Evolutionary conservation across 2,329 filamentous ascomycete genomes (phyloP).

Genomic region (Aspergillus proliferans): DNA sequence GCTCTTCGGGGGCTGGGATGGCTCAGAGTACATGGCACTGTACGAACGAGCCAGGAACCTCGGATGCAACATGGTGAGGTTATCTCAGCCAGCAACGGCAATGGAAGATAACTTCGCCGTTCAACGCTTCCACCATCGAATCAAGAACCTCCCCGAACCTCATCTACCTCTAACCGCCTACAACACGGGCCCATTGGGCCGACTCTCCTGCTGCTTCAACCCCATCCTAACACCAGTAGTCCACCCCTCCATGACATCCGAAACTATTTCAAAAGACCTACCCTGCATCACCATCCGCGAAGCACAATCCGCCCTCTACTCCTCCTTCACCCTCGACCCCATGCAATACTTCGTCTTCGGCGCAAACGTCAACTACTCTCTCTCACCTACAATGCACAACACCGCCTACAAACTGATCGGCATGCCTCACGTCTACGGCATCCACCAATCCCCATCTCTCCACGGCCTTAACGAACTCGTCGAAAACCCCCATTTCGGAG

Average conservation of each 20-base stretch:
- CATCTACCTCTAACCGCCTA: slow-evolving; percentile 56
- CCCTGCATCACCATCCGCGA: slow-evolving; percentile 56
- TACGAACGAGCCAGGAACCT: slow-evolving; percentile 54
- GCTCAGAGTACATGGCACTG: slow-evolving; percentile 48
- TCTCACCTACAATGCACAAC: slow-evolving; percentile 74
- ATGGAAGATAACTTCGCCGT: slow-evolving; percentile 61
- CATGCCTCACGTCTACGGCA: slow-evolving; percentile 62
- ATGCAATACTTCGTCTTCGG: slow-evolving; percentile 70
- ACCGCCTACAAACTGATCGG: slow-evolving; percentile 61
- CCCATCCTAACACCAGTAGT: slow-evolving; percentile 57
- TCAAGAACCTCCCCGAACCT: slow-evolving; percentile 39
- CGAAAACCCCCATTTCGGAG: slow-evolving; percentile 62
- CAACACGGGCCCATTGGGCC: slow-evolving; percentile 58
- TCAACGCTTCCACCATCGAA: slow-evolving; percentile 48
- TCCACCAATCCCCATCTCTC: slow-evolving; percentile 57
- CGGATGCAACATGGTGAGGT: slow-evolving; percentile 57
- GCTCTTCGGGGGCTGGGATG: slow-evolving; percentile 50
- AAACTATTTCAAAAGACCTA: slow-evolving; percentile 39
- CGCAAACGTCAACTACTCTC: slow-evolving; percentile 63
- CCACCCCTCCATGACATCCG: slow-evolving; percentile 42
- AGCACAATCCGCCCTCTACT: slow-evolving; percentile 59
- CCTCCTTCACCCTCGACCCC: slow-evolving; percentile 60
- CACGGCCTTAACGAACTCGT: slow-evolving; percentile 59
- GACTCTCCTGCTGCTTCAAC: slow-evolving; percentile 62
- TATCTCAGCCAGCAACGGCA: slow-evolving; percentile 52